Percentiles rank a stretch among this genome's conserved stretches.
These are phyloP conservation scores for Mycena vulgaris DNA, from an alignment of 768 basidiomycete genomes.

Conservation along the genomic window DNA sequence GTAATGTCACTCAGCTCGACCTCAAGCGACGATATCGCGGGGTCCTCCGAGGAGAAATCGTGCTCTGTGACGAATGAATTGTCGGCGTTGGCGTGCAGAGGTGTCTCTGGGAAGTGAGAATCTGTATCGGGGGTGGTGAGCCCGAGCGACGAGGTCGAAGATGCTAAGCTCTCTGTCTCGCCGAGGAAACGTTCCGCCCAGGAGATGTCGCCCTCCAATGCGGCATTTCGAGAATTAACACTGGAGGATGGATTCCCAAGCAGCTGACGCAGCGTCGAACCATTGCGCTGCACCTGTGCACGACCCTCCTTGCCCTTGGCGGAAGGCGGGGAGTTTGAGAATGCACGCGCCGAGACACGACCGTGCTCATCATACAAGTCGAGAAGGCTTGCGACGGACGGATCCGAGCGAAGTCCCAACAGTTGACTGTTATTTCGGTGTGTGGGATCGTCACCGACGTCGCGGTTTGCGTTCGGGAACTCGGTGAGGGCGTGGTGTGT, in stretches of 20 bases:
- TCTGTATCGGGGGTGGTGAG: constrained; percentile 68
- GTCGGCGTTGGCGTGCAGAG: constrained; percentile 51
- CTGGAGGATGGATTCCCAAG: constrained; percentile 68
- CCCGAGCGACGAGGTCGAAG: constrained; percentile 64
- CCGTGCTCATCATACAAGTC: constrained; percentile 84
- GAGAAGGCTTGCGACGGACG: constrained; percentile 83
- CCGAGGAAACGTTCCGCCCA: constrained; percentile 86
- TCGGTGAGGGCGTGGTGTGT: constrained; percentile 74
- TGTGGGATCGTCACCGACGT: constrained; percentile 51
- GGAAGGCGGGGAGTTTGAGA: constrained; percentile 72
- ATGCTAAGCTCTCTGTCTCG: constrained; percentile 60
- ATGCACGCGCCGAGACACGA: constrained; percentile 70
- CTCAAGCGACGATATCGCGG: constrained; percentile 80
- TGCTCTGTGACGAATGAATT: constrained; percentile 62
- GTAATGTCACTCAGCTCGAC: constrained; percentile 76
- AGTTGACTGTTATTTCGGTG: constrained; percentile 66
- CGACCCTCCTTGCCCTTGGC: constrained; percentile 54
- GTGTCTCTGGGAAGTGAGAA: constrained; percentile 54
- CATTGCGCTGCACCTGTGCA: constrained; percentile 71
- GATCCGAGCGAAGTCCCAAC: constrained; percentile 76
- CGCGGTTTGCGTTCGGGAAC: constrained; percentile 74
- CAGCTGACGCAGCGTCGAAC: constrained; percentile 82
- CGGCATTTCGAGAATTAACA: constrained; percentile 47
- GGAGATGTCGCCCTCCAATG: constrained; percentile 80
- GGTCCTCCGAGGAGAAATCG: constrained; percentile 64